Conservation (phyloP, 768 basidiomycete genomes). For the Termitomyces sp. region DNA sequence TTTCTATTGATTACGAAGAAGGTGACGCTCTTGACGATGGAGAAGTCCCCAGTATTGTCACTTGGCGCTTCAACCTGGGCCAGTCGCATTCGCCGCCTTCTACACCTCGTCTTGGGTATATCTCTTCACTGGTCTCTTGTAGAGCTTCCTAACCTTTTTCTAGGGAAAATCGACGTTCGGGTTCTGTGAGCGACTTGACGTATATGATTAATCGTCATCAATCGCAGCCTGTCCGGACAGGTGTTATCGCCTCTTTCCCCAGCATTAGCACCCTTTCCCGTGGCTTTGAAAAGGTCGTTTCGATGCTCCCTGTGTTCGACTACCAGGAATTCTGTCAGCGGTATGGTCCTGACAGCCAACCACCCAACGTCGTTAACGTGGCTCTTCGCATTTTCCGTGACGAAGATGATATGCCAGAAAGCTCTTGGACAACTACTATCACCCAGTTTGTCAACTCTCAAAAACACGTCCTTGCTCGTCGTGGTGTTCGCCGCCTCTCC, state of each 20-base stretch:
- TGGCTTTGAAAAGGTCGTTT: conserved; percentile 72
- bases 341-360: conserved; percentile 64
- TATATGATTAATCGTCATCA: conserved; percentile 87
- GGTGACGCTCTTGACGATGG: conserved; percentile 82
- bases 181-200: conserved; percentile 92
- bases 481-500: conserved; percentile 89
- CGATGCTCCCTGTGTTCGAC: conserved; percentile 71
- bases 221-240: conserved; percentile 84
- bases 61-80: conserved; percentile 95
- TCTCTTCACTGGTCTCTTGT: not conserved
- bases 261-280: conserved; percentile 59
- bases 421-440: conserved; percentile 71
- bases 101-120: conserved; percentile 66
- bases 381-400: conserved; percentile 85
- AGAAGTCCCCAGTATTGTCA: conserved; percentile 73
- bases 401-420: conserved; percentile 73
- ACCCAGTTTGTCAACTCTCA: conserved; percentile 67
- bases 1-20: conserved; percentile 93
- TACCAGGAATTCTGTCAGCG: conserved; percentile 65
- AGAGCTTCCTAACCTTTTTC: conserved; percentile 9
- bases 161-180: conserved; percentile 70
- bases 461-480: conserved; percentile 52
- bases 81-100: conserved; percentile 82
- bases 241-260: conserved; percentile 89
- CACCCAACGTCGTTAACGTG: conserved; percentile 92